A percentile compares a stretch with the other conserved stretches of the same genome.
Conservation (phyloP, 1,139 yeast species). For the Saccharomyces hybrid region DNA sequence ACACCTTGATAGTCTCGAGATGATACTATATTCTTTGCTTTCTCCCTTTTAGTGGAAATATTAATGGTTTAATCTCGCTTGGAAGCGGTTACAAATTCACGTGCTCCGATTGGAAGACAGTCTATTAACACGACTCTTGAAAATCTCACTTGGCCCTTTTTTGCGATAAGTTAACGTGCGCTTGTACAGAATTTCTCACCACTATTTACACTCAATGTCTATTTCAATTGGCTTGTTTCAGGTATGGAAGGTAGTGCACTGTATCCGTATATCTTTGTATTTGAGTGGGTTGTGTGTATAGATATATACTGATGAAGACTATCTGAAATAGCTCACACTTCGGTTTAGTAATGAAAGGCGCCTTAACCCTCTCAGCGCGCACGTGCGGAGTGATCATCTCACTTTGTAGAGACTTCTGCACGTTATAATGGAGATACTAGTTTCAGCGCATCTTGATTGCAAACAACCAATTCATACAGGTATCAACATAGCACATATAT, state of each 20-base stretch:
- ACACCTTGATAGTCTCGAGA: background rate
- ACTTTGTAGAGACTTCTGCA: background rate
- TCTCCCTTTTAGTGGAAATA: background rate
- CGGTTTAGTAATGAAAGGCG: background rate
- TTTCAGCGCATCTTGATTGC: background rate
- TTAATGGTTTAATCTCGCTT: background rate
- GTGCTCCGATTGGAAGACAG: background rate
- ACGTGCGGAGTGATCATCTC: background rate
- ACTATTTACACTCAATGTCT: background rate
- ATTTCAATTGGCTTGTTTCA: background rate
- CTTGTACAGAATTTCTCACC: background rate
- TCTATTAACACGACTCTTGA: background rate
- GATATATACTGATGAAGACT: background rate
- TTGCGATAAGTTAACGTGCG: background rate
- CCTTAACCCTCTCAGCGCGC: slow-evolving; percentile 1
- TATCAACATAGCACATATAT: too few relatives aligned
- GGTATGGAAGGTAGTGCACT: background rate
- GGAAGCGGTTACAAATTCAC: background rate
- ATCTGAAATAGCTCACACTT: background rate
- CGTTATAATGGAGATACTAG: background rate
- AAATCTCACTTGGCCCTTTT: background rate
- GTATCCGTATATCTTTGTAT: background rate
- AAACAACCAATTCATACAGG: background rate
- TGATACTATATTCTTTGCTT: background rate
- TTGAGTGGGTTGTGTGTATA: background rate